Base-by-base conservation (phyloP, 169 alveolate genomes). In the Eimeria sp. region DNA sequence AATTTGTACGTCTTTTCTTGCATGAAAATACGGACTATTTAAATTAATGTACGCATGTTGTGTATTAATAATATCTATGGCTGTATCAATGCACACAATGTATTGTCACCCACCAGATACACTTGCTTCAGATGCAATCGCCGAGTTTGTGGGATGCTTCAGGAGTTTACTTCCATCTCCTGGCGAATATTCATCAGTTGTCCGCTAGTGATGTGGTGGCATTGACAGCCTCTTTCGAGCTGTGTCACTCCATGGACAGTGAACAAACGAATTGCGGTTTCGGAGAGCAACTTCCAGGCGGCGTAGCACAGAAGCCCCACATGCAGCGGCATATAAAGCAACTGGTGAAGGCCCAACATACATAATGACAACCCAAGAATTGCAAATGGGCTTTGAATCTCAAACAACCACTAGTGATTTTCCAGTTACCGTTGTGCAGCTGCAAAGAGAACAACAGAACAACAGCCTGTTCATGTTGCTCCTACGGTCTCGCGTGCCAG, bases 101-200 rank as follows among this genome's bases (percentile, higher is more conserved):
- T 34, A 34, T 2, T 34, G 40, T 34, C 40, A 34, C 70, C 20
- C 4, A 0, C 78, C 30, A 13, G 49, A 30, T 11, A 49, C 49
- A 70, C 45, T 5, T 30, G 27, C 5, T 27, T 45, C 20, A 70
- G 45, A 70, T 30, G 49, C 78, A 49, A 2, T 70, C 22, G 78
- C 78, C 49, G 47, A 30, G 14, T 30, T 30, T 22, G 25, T 30
- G 78, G 49, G 1, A 70, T 70, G 18, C 20, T 63, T 27, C 61
- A 86, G 92, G 92, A 7, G 7, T 61, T n/a, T 86, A 49, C 25
- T 86, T 86, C 43, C 61, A 58, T 14, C 92, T 86, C 6, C 34
- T 43, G 47, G 92, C 92, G 16, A 86, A 86, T 47, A 9, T 86
- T 49, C 92, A 86, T 86, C 43, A 61, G 82, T 86, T 86, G 80